Percentiles rank a stretch among this genome's conserved stretches.
phyloP scores from a whole-genome alignment of 768 basidiomycete species.

The Tricholoma terreum region DNA sequence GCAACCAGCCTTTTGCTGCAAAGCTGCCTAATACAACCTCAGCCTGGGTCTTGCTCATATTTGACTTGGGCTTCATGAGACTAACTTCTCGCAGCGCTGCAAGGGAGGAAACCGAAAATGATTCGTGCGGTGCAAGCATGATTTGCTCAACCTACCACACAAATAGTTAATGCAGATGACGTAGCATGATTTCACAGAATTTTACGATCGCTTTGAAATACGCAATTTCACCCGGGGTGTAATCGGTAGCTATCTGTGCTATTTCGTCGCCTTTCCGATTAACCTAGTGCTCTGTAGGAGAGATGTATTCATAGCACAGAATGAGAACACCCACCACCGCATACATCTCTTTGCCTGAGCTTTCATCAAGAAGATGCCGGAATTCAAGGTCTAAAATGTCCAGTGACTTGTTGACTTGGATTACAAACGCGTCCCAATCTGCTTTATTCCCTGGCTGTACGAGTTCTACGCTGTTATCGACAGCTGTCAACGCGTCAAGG shows the following conservation, averaged over 20 bases:
- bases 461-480: conserved; percentile 49
- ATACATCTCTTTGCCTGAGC: conserved; percentile 59
- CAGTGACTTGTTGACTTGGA: conserved; percentile 56
- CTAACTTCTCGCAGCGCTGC: conserved; percentile 72
- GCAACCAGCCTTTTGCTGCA: conserved; percentile 78
- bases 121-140: conserved; percentile 71
- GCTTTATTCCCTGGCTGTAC: conserved; percentile 37
- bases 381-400: conserved; percentile 75
- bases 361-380: conserved; percentile 59
- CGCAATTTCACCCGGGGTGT: conserved; percentile 71
- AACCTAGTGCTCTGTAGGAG: conserved; percentile 43
- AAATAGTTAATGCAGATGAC: background rate
- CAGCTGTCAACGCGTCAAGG: conserved; percentile 36
- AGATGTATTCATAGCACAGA: background rate
- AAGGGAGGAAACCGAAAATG: conserved; percentile 75
- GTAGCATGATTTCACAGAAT: conserved; percentile 5
- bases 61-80: conserved; percentile 51
- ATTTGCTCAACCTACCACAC: conserved; percentile 75
- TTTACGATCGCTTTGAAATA: conserved; percentile 83
- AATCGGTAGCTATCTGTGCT: conserved; percentile 83
- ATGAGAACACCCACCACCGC: conserved; percentile 52
- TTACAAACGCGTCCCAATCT: conserved; percentile 60
- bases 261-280: conserved; percentile 80
- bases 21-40: conserved; percentile 74
- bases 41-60: conserved; percentile 73